A percentile compares a stretch with the other conserved stretches of the same genome.
These are phyloP conservation scores for Sphaerulina musiva DNA, from an alignment of 2,329 filamentous ascomycete species.

Conservation along the genomic window DNA sequence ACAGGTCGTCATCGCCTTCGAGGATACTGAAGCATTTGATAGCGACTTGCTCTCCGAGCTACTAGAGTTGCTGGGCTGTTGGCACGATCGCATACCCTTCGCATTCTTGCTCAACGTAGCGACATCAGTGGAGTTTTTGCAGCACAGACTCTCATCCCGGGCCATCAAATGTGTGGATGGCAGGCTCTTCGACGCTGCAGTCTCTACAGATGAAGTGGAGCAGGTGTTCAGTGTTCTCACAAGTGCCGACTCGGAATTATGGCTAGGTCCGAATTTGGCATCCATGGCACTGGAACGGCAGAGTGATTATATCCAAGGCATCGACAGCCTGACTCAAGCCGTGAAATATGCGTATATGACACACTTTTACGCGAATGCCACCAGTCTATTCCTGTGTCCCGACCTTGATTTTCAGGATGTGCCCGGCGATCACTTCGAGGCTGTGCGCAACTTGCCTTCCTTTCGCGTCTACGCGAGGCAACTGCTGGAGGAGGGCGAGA, in stretches of 20 bases:
- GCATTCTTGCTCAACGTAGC: conserved; percentile 72
- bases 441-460: conserved; percentile 61
- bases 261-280: conserved; percentile 59
- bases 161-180: conserved; percentile 63
- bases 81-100: conserved; percentile 70
- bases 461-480: conserved; percentile 46
- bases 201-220: conserved; percentile 64
- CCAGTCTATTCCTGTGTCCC: conserved; percentile 56
- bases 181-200: conserved; percentile 69
- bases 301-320: conserved; percentile 68
- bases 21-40: conserved; percentile 79
- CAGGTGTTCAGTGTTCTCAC: conserved; percentile 64
- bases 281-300: conserved; percentile 63
- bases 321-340: conserved; percentile 60
- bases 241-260: conserved; percentile 50
- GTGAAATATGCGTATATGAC: conserved; percentile 75
- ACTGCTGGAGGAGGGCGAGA: conserved; percentile 28
- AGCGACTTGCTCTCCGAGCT: conserved; percentile 64
- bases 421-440: conserved; percentile 58
- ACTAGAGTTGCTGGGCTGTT: conserved; percentile 61
- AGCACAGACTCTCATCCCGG: conserved; percentile 63
- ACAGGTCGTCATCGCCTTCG: conserved; percentile 65
- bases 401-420: conserved; percentile 37
- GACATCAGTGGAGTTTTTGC: conserved; percentile 73
- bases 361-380: conserved; percentile 72